Evolutionary conservation across 169 alveolate species (phyloP).

Genomic region (Plasmodium sp.): DNA sequence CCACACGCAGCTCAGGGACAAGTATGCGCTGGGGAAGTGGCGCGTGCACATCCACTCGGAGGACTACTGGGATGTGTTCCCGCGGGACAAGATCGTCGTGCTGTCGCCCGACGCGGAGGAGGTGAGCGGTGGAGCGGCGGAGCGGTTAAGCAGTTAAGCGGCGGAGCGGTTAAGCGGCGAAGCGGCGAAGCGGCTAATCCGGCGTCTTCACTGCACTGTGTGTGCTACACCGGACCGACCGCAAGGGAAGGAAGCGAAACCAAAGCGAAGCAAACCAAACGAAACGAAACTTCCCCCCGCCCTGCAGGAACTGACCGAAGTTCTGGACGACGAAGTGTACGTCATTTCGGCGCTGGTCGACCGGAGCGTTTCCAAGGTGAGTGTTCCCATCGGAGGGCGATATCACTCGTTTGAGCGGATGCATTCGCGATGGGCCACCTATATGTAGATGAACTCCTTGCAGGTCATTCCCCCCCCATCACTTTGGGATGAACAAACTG

Average conservation of each 20-base stretch:
- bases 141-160: too few species aligned
- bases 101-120: slow-evolving; percentile 80
- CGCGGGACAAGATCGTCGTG: slow-evolving; percentile 76
- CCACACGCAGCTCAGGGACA: slow-evolving; percentile 50
- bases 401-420: background rate
- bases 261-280: too few species aligned
- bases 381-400: background rate
- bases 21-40: slow-evolving; percentile 77
- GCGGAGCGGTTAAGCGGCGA: background rate
- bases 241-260: background rate
- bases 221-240: background rate
- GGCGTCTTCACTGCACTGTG: background rate
- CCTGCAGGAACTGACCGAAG: slow-evolving; percentile 72
- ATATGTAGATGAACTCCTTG: background rate
- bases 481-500: background rate
- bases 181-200: background rate
- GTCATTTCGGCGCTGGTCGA: slow-evolving; percentile 79
- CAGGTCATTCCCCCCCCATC: too few species aligned
- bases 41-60: slow-evolving; percentile 61
- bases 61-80: slow-evolving; percentile 80
- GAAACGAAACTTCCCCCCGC: background rate
- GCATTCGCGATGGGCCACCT: background rate
- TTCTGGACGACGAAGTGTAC: slow-evolving; percentile 77
- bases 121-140: background rate
- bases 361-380: slow-evolving; percentile 77